Percentiles rank a stretch among this genome's conserved stretches.
These are phyloP conservation scores for Microdochium bolleyi DNA, from an alignment of 2,329 filamentous ascomycete species.

Conservation along the genomic window DNA sequence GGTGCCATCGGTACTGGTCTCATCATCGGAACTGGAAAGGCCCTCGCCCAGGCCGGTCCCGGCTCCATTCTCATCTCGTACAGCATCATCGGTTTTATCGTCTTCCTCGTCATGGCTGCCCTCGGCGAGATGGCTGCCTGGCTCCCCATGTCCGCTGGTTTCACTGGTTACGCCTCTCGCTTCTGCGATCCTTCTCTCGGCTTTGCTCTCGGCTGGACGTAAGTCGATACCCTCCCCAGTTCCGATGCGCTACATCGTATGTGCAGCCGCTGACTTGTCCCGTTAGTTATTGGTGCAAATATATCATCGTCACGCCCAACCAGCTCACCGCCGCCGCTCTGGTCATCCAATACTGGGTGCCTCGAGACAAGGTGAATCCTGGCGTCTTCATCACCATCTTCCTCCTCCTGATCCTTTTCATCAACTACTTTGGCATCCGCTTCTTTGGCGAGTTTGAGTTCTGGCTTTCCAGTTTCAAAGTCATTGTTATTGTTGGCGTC, in stretches of 20 bases:
- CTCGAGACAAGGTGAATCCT: conserved; percentile 58
- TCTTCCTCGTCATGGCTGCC: conserved; percentile 74
- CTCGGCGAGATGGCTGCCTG: conserved; percentile 82
- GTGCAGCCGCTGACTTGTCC: not conserved
- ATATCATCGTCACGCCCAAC: conserved; percentile 80
- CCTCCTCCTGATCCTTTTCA: conserved; percentile 50
- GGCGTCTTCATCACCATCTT: conserved; percentile 74
- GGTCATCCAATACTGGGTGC: conserved; percentile 72
- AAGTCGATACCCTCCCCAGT: conserved; percentile 18
- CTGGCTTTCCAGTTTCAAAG: conserved; percentile 59
- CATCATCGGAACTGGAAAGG: conserved; percentile 59
- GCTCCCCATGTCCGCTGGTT: conserved; percentile 70
- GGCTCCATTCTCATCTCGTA: conserved; percentile 67
- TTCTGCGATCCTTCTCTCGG: conserved; percentile 77
- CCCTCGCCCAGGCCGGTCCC: conserved; percentile 46
- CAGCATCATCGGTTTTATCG: conserved; percentile 59
- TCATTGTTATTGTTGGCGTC: conserved; percentile 56
- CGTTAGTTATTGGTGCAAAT: conserved; percentile 59
- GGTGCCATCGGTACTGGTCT: conserved; percentile 69
- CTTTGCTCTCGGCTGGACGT: conserved; percentile 70
- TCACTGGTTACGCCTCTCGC: conserved; percentile 71
- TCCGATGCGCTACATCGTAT: not conserved
- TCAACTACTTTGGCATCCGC: conserved; percentile 63
- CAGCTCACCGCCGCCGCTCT: conserved; percentile 75
- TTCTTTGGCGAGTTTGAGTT: conserved; percentile 62